A percentile compares a stretch with the other conserved stretches of the same genome.
These are phyloP conservation scores for Calocybe gambosa DNA, from an alignment of 1,284 basidiomycete species.

Conservation along the genomic window DNA sequence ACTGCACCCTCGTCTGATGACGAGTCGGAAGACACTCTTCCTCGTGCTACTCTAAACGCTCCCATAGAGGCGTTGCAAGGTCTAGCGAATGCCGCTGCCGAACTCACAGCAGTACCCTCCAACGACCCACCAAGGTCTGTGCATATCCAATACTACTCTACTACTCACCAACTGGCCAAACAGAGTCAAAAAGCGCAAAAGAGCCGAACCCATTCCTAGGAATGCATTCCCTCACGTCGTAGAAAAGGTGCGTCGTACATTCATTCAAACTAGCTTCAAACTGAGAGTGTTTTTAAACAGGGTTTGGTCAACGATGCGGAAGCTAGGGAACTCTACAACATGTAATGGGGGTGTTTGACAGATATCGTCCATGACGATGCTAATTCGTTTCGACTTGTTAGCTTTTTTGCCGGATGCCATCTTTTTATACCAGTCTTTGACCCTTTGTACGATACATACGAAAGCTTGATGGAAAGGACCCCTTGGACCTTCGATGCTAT, in stretches of 20 bases:
- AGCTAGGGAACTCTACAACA: constrained; percentile 77
- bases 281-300: constrained; percentile 29
- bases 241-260: constrained; percentile 52
- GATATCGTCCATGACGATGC: constrained; percentile 16
- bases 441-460: constrained; percentile 85
- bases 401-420: constrained; percentile 93
- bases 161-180: no score
- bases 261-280: neutral
- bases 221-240: constrained; percentile 82
- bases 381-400: constrained; percentile 31
- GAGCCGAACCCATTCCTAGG: constrained; percentile 79
- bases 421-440: constrained; percentile 93
- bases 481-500: constrained; percentile 93
- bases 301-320: constrained; percentile 72
- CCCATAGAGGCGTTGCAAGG: constrained; percentile 92
- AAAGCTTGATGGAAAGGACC: constrained; percentile 81
- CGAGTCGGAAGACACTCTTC: constrained; percentile 81
- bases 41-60: constrained; percentile 75
- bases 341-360: constrained; percentile 39
- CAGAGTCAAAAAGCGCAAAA: constrained; percentile 82
- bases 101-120: constrained; percentile 74
- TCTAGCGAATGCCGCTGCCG: constrained; percentile 88
- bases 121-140: constrained; percentile 42
- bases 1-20: constrained; percentile 82
- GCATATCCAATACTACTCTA: no score